phyloP scores from a whole-genome alignment of 202 grass and related monocot genomes.

The Elaeis oleifera region DNA sequence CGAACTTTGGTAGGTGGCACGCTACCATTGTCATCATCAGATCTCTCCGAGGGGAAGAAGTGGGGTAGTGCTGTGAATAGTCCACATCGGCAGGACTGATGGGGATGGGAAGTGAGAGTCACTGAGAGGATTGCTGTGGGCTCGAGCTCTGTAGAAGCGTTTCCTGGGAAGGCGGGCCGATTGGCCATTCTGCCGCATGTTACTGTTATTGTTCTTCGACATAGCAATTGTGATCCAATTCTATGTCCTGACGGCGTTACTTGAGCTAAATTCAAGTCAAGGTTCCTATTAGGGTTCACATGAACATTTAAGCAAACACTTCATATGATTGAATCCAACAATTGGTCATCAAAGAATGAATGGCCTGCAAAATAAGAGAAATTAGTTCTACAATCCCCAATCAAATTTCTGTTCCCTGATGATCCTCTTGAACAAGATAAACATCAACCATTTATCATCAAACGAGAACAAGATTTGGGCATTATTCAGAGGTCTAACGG shows the following conservation, averaged over 20 bases:
- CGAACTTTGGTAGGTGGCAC: constrained; percentile 27
- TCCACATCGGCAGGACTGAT: constrained; percentile 55
- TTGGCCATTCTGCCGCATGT: not conserved
- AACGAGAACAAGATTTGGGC: no score
- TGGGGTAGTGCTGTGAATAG: constrained; percentile 55
- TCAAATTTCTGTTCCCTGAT: no score
- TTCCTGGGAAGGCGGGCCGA: constrained; percentile 62
- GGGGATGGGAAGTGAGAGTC: constrained; percentile 89
- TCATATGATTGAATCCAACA: no score
- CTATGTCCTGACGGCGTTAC: not conserved
- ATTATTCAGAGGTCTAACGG: no score
- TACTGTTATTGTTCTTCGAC: not conserved
- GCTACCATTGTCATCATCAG: not conserved
- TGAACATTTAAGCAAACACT: no score
- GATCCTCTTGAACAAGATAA: no score
- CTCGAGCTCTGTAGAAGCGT: constrained; percentile 73
- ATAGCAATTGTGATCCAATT: not conserved
- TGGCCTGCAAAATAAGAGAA: no score
- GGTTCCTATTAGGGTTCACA: no score
- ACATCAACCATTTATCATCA: no score
- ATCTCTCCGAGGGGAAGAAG: constrained; percentile 29
- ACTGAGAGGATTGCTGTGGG: constrained; percentile 89
- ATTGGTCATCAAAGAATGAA: no score
- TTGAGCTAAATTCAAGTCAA: no score
- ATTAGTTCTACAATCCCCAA: no score